Conservation (phyloP, 345 rosid genomes). For the Gossypium herbaceum region DNA sequence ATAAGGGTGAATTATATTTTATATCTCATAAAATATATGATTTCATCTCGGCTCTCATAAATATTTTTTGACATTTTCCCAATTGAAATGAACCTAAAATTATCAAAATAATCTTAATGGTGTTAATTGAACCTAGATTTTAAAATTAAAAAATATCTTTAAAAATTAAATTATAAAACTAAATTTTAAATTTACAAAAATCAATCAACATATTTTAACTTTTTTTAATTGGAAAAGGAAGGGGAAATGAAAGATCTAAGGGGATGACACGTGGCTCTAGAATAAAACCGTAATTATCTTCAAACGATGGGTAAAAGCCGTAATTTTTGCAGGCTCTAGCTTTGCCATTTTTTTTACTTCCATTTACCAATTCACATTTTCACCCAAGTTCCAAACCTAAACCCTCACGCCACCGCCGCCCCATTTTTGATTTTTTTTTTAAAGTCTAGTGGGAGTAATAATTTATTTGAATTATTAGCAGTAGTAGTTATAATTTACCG, state of each 20-base stretch:
- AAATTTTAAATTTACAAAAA: no score
- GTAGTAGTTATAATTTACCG: neutral
- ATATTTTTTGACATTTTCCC: no score
- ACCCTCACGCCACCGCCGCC: slow-evolving; percentile 6
- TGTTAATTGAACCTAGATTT: no score
- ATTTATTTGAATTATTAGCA: neutral
- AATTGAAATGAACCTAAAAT: fast-evolving
- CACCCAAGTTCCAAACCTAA: slow-evolving; percentile 2
- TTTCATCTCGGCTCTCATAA: no score
- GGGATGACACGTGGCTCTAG: neutral
- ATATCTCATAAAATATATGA: no score
- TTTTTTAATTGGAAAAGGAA: neutral
- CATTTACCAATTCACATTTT: slow-evolving; percentile 11
- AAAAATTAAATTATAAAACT: no score
- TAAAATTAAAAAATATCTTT: no score
- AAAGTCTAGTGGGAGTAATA: neutral
- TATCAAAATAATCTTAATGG: no score
- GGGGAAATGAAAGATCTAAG: neutral
- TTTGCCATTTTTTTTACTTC: slow-evolving; percentile 7
- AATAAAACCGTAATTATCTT: slow-evolving; percentile 9
- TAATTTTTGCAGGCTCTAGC: neutral
- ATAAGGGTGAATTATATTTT: no score
- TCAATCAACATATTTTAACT: neutral
- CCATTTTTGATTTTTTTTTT: neutral
- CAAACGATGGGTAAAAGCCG: neutral